phyloP scores from a whole-genome alignment of 2,329 filamentous ascomycete genomes.

The Cercospora canescens region DNA sequence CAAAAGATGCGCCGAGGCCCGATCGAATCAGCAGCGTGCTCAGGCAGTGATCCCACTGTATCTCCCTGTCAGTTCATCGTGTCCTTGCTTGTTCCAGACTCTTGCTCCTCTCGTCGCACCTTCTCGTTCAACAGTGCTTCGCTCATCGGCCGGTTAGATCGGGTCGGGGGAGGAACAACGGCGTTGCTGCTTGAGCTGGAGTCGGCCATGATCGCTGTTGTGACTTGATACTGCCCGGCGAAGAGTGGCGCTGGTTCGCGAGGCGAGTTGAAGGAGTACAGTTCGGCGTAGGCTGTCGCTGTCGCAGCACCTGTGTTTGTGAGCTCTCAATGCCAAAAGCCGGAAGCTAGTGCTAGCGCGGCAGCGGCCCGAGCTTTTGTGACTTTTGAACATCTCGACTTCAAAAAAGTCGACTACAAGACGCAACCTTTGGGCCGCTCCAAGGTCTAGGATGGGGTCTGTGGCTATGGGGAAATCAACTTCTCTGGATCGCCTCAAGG shows the following conservation, averaged over 20 bases:
- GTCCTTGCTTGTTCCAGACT: background rate
- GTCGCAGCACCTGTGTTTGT: background rate
- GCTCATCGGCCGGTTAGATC: constrained; percentile 79
- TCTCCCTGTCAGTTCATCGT: constrained; percentile 25
- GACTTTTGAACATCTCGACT: constrained; percentile 3
- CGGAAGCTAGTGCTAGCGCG: background rate
- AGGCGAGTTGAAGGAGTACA: background rate
- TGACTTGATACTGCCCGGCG: background rate
- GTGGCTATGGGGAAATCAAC: constrained; percentile 22
- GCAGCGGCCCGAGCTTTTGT: constrained; percentile 9
- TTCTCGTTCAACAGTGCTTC: constrained; percentile 99
- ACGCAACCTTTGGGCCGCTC: background rate
- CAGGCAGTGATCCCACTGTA: constrained; percentile 97
- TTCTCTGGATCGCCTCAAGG: constrained; percentile 44
- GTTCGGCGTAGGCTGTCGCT: background rate
- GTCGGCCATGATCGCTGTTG: constrained; percentile 55
- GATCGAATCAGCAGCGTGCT: constrained; percentile 98
- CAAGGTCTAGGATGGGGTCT: constrained; percentile 14
- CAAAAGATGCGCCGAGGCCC: constrained; percentile 91
- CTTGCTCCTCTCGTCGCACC: constrained; percentile 57
- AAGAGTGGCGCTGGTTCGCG: background rate
- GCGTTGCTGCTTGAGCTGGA: constrained; percentile 52
- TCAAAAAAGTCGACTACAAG: constrained; percentile 12
- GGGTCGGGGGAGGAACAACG: constrained; percentile 63
- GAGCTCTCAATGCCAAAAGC: constrained; percentile 5